These are phyloP conservation scores for Saccharomyces hybrid DNA, from an alignment of 1,139 yeast genomes.

Conservation along the genomic window DNA sequence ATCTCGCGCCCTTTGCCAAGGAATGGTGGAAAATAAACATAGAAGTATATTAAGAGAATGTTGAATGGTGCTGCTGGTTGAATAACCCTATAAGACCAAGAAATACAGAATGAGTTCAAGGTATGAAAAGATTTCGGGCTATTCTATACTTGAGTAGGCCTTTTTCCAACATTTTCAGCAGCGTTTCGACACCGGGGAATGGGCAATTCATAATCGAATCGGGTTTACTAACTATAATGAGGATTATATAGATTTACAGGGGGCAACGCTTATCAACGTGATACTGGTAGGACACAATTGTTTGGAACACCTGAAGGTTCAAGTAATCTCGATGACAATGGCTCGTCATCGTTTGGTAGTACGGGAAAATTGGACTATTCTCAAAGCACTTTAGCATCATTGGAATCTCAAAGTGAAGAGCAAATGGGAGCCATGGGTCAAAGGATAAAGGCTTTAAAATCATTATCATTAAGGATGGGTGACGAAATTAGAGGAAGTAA, in stretches of 20 bases:
- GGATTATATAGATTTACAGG: constrained; percentile 8
- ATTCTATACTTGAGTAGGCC: not conserved
- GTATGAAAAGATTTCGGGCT: not conserved
- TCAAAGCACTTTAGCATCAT: constrained; percentile 52
- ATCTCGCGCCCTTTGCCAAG: not conserved
- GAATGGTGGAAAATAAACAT: not conserved
- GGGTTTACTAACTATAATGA: not conserved
- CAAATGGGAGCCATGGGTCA: constrained; percentile 63
- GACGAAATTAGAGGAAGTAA: constrained; percentile 74
- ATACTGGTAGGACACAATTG: constrained; percentile 28
- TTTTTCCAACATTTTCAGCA: not conserved
- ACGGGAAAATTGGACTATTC: constrained; percentile 24
- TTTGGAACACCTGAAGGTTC: constrained; percentile 20
- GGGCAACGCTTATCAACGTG: constrained; percentile 23
- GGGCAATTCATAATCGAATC: not conserved
- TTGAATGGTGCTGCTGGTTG: not conserved
- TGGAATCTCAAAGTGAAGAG: constrained; percentile 81
- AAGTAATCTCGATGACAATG: constrained; percentile 4
- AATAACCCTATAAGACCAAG: not conserved
- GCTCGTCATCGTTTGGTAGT: constrained; percentile 23
- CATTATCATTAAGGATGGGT: constrained; percentile 70
- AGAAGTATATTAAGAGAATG: not conserved
- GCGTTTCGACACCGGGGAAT: not conserved
- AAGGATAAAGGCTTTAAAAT: constrained; percentile 64
- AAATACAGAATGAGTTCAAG: not conserved